phyloP scores from a whole-genome alignment of 495 filamentous ascomycete species.

The Podospora conica region DNA sequence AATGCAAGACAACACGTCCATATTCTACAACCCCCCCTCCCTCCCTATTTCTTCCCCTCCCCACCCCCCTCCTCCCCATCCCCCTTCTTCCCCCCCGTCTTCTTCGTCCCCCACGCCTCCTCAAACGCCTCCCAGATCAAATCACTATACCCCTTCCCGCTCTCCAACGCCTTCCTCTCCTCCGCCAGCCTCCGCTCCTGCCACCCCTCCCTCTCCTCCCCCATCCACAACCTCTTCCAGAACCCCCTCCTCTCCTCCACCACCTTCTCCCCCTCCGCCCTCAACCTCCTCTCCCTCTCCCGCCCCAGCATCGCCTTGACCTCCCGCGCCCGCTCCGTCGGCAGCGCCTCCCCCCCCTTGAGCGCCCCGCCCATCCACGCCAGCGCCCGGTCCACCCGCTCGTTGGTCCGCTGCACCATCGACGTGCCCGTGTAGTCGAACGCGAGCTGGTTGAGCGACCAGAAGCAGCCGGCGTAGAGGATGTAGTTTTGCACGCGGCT shows the following conservation, averaged over 20 bases:
- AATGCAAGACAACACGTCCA: not conserved
- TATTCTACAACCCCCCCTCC: not conserved
- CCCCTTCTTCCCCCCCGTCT: constrained; percentile 13
- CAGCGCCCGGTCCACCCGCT: constrained; percentile 17
- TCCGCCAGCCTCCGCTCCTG: constrained; percentile 61
- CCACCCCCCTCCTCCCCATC: not conserved
- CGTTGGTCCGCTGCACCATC: constrained; percentile 29
- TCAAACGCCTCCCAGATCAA: constrained; percentile 79
- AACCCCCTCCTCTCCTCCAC: constrained; percentile 37
- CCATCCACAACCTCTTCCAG: constrained; percentile 52
- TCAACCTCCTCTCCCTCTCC: constrained; percentile 32
- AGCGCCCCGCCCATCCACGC: not conserved
- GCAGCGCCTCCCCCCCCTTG: constrained; percentile 11
- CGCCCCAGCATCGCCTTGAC: constrained; percentile 42
- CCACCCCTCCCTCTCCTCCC: constrained; percentile 66
- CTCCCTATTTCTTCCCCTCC: constrained; percentile 2
- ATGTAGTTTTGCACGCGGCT: constrained; percentile 45
- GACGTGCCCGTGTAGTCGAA: constrained; percentile 52
- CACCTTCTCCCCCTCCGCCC: constrained; percentile 17
- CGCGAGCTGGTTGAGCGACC: constrained; percentile 59
- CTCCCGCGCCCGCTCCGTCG: constrained; percentile 53
- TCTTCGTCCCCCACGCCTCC: constrained; percentile 60
- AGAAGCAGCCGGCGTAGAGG: constrained; percentile 53
- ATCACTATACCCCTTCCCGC: constrained; percentile 73
- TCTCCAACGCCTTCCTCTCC: constrained; percentile 65